These are phyloP conservation scores for Phalaenopsis aphrodite DNA, from an alignment of 106 monocot genomes.

Conservation along the genomic window DNA sequence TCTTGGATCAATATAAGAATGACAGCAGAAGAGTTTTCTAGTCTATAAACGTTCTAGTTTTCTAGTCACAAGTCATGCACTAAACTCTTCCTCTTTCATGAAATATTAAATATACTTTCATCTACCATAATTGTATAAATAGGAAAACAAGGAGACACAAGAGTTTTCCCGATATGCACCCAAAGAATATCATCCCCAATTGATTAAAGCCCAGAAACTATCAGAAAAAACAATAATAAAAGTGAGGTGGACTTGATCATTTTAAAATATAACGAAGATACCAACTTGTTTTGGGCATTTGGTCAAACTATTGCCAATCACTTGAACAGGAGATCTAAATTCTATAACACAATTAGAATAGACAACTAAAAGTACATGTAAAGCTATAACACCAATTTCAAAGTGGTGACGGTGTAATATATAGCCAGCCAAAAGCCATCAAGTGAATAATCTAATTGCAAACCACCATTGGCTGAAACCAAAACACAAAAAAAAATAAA, in stretches of 20 bases:
- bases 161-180: background rate
- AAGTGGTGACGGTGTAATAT: background rate
- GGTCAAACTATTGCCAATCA: background rate
- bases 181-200: background rate
- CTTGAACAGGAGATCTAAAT: background rate
- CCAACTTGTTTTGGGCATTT: background rate
- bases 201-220: background rate
- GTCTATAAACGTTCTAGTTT: background rate
- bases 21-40: background rate
- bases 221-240: background rate
- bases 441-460: background rate
- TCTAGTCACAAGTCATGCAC: background rate
- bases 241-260: background rate
- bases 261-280: background rate
- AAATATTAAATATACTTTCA: background rate
- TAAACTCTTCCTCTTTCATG: background rate
- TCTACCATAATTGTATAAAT: background rate
- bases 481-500: background rate
- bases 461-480: background rate
- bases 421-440: background rate
- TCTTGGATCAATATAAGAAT: background rate
- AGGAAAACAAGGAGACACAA: background rate
- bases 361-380: background rate
- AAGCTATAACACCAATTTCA: background rate
- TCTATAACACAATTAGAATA: background rate